Conservation (phyloP, 1,284 basidiomycete species). For the Austroboletus novae-zelandiae region DNA sequence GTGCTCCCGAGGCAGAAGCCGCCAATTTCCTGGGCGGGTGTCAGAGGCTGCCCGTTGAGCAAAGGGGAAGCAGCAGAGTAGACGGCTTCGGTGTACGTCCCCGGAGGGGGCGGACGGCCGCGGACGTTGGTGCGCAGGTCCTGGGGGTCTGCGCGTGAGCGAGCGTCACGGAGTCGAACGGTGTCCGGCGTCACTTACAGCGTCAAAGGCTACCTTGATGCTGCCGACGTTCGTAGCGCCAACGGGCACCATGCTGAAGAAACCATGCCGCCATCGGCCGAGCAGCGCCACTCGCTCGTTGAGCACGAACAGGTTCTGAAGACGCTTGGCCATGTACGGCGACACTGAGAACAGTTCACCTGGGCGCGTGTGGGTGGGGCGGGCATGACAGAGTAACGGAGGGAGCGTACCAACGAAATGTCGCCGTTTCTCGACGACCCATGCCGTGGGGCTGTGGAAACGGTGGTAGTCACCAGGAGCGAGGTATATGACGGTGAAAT, state of each 20-base stretch:
- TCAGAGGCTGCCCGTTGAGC: slow-evolving; percentile 86
- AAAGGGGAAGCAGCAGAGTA: slow-evolving; percentile 81
- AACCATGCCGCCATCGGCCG: slow-evolving; percentile 93
- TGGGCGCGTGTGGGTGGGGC: slow-evolving; percentile 20
- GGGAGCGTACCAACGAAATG: slow-evolving; percentile 84
- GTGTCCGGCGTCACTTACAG: slow-evolving; percentile 43
- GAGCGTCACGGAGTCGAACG: not conserved
- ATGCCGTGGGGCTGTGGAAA: slow-evolving; percentile 93
- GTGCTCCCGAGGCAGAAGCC: slow-evolving; percentile 93
- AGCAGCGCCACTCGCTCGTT: slow-evolving; percentile 98
- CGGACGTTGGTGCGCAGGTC: slow-evolving; percentile 83
- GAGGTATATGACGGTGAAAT: slow-evolving; percentile 95
- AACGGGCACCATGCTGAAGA: slow-evolving; percentile 97
- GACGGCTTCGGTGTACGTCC: slow-evolving; percentile 91
- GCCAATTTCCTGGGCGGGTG: slow-evolving; percentile 92
- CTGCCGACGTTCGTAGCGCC: slow-evolving; percentile 98
- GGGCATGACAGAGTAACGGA: no score
- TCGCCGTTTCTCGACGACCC: slow-evolving; percentile 95
- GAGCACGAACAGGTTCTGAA: slow-evolving; percentile 93
- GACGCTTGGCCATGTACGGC: slow-evolving; percentile 90
- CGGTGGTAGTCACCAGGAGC: slow-evolving; percentile 98
- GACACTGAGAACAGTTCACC: slow-evolving; percentile 96
- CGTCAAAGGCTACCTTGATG: slow-evolving; percentile 96
- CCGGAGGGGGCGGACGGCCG: slow-evolving; percentile 72
- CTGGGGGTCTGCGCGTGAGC: slow-evolving; percentile 32